Conservation (phyloP, 257 asterid species). For the Lycium ferocissimum region DNA sequence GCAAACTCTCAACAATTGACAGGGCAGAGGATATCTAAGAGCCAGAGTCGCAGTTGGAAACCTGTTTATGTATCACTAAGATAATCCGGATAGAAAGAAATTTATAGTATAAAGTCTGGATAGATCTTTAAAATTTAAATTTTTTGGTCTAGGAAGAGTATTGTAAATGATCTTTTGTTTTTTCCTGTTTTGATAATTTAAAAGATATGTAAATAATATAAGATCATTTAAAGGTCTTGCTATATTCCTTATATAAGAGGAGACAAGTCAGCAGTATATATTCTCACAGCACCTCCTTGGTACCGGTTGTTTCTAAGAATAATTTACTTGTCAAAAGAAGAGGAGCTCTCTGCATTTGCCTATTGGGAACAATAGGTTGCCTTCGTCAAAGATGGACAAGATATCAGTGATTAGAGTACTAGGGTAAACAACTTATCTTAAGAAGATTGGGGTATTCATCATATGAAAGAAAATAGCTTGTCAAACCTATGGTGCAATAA, state of each 20-base stretch:
- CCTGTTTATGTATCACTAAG: background rate
- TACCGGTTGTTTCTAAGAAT: background rate
- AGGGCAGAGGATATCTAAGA: background rate
- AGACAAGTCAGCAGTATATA: background rate
- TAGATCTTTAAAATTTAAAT: too few relatives aligned
- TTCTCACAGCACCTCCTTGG: background rate
- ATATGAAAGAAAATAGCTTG: background rate
- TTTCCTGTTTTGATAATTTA: too few relatives aligned
- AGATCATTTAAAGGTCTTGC: background rate
- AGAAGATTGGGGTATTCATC: background rate
- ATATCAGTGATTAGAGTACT: background rate
- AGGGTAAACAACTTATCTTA: background rate
- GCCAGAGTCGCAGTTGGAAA: background rate
- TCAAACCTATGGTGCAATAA: background rate
- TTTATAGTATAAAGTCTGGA: too few relatives aligned
- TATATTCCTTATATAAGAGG: background rate
- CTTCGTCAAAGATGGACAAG: background rate
- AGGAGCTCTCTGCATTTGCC: background rate
- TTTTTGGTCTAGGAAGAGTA: background rate
- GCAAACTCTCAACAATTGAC: background rate
- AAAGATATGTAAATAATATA: too few relatives aligned
- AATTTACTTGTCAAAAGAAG: background rate
- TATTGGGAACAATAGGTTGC: background rate
- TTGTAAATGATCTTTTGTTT: background rate
- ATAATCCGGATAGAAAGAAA: background rate